A percentile compares a stretch with the other conserved stretches of the same genome.
Evolutionary conservation across 2,329 filamentous ascomycete genomes (phyloP).

Genomic region (Ascochyta rabiei): DNA sequence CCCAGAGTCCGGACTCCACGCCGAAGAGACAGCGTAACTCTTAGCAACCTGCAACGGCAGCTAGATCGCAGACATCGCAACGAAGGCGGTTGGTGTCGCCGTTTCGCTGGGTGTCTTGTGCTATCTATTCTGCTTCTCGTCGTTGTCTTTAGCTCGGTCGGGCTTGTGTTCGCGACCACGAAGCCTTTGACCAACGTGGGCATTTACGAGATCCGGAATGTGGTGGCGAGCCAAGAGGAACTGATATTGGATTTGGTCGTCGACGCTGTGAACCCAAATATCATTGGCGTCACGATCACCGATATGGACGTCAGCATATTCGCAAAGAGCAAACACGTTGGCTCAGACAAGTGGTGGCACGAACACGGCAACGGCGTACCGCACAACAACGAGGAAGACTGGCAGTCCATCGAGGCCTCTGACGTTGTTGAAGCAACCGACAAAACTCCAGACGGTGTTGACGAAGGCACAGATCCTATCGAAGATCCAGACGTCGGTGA

Average conservation of each 20-base stretch:
- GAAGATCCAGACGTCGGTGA: conserved; percentile 65
- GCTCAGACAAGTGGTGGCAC: conserved; percentile 58
- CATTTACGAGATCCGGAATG: conserved; percentile 81
- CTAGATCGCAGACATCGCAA: conserved; percentile 70
- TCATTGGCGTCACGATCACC: conserved; percentile 84
- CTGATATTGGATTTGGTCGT: conserved; percentile 93
- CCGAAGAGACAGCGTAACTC: conserved; percentile 60
- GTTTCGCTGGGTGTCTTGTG: conserved; percentile 85
- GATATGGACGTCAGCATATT: conserved; percentile 92
- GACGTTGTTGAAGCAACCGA: conserved; percentile 2
- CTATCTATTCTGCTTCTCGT: conserved; percentile 81
- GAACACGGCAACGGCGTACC: conserved; percentile 40
- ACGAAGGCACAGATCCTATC: conserved; percentile 67
- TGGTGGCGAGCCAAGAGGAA: conserved; percentile 91
- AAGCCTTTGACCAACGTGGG: conserved; percentile 82
- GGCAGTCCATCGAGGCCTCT: conserved; percentile 28
- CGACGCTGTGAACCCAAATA: conserved; percentile 87
- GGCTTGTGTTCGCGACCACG: conserved; percentile 89
- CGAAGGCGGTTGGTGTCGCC: conserved; percentile 64
- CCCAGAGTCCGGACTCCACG: conserved; percentile 58
- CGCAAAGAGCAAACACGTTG: conserved; percentile 88
- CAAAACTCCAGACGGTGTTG: conserved; percentile 37
- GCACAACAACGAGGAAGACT: conserved; percentile 34
- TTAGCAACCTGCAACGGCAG: conserved; percentile 58
- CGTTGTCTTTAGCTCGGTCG: conserved; percentile 82